Evolutionary conservation across 805 yeast genomes (phyloP), one percentile per base, ranked within the genome.

Genomic region (Limtongia smithiae): DNA sequence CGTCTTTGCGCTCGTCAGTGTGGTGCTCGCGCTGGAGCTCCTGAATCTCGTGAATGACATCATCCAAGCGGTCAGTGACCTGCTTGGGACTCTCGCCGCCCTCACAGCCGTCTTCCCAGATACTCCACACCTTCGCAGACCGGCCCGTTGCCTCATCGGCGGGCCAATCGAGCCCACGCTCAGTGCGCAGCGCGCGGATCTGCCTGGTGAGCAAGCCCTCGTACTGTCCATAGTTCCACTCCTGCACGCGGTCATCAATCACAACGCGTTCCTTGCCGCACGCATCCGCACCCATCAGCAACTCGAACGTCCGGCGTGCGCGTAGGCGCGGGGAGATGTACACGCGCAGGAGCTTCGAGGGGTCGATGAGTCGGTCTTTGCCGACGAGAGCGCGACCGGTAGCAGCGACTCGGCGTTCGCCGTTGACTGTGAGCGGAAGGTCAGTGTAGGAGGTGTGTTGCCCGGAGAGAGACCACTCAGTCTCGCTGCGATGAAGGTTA

Each of bases 191-290:
- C 12, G 72, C 77, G 37, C 75, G 69, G 65, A 90, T 88, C 60
- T 90, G 79, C 5, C 70, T 65, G 1, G 95, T 84, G 49, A 75
- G 64, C 58, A 81, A 67, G 4, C 97, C 97, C 72, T 91, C 97
- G 66, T 91, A 91, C 63, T 86, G 93, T 59, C 97, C 97, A 62
- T 91, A 91, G 58, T 87, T 94, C 97, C 97, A 91, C 69, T 91
- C 97, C 60, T 93, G 77, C 42, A 89, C 68, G 61, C 87, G 89
- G 41, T 54, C 50, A 24, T 85, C 80, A 55, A 49, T 71, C 68
- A 37, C 49, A 14, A 53, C 66, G 55, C 8, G 71, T 55, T 51
- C 71, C 68, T 22, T 70, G 71, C 12, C 69, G 20, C 27, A 20
- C 27, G 30, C 30, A 35, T 50, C 41, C 25, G 41, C 49, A 28